phyloP scores from a whole-genome alignment of 2,329 filamentous ascomycete species.

The Diaporthe velutina region DNA sequence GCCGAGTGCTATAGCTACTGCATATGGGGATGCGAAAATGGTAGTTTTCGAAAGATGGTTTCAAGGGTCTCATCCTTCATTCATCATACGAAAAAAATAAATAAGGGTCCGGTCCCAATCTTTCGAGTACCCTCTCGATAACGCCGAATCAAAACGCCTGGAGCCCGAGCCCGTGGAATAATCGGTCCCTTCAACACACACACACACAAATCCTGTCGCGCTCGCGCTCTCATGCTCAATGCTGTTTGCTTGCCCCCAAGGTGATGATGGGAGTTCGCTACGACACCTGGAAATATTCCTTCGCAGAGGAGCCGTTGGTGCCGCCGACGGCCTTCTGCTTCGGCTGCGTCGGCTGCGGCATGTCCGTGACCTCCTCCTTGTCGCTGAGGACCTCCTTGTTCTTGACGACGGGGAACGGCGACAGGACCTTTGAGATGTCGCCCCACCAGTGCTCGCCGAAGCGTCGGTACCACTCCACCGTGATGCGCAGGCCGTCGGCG shows the following conservation, averaged over 20 bases:
- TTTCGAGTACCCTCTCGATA: neutral
- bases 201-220: neutral
- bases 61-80: slow-evolving; percentile 16
- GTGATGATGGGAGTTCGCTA: neutral
- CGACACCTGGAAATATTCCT: slow-evolving; percentile 14
- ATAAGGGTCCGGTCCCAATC: neutral
- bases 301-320: neutral
- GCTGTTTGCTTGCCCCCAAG: neutral
- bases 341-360: slow-evolving; percentile 45
- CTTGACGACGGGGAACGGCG: slow-evolving; percentile 74
- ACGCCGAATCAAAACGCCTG: slow-evolving; percentile 14
- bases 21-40: neutral
- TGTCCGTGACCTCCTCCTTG: slow-evolving; percentile 54
- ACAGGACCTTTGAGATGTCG: slow-evolving; percentile 76
- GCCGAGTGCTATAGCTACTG: neutral
- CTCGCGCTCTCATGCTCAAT: slow-evolving; percentile 9
- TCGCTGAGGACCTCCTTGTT: slow-evolving; percentile 68
- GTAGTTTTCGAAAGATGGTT: neutral
- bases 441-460: slow-evolving; percentile 81
- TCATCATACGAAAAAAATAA: slow-evolving; percentile 18
- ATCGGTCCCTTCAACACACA: neutral
- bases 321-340: neutral
- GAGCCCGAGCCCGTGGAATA: neutral
- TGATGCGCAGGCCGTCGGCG: slow-evolving; percentile 71
- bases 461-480: slow-evolving; percentile 77